phyloP scores from a whole-genome alignment of 371 early-diverging fungal species.

The Scutellospora calospora region DNA sequence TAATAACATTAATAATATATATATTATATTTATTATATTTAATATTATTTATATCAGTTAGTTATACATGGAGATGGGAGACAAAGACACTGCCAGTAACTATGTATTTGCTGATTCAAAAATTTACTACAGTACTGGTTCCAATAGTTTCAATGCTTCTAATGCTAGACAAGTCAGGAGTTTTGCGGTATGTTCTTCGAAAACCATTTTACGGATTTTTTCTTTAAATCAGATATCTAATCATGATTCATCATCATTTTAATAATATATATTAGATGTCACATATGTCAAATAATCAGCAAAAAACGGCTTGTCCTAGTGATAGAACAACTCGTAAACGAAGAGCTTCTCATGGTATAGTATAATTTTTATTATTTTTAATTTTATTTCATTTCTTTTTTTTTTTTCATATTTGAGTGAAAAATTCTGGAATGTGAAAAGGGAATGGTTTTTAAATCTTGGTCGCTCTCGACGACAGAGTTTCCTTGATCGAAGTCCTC shows the following conservation, averaged over 20 bases:
- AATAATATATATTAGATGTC: constrained; percentile 33
- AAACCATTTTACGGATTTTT: not conserved
- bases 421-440: constrained; percentile 7
- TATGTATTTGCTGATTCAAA: constrained; percentile 7
- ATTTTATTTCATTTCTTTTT: not conserved
- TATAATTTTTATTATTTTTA: not conserved
- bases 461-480: not conserved
- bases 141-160: constrained; percentile 48
- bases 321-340: constrained; percentile 50
- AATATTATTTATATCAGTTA: too few relatives aligned
- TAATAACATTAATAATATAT: too few relatives aligned
- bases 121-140: constrained; percentile 59
- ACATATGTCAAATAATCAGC: constrained; percentile 12
- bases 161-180: constrained; percentile 38
- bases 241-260: not conserved
- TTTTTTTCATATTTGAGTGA: not conserved
- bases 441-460: not conserved
- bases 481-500: not conserved
- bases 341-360: constrained; percentile 60
- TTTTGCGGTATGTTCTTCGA: constrained; percentile 23
- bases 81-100: not conserved
- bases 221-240: constrained; percentile 47
- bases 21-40: too few relatives aligned
- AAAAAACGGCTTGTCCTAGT: constrained; percentile 13
- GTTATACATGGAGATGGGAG: too few relatives aligned